A percentile compares a stretch with the other conserved stretches of the same genome.
Evolutionary conservation across 768 basidiomycete species (phyloP).

Genomic region (Naganishia randhawae): DNA sequence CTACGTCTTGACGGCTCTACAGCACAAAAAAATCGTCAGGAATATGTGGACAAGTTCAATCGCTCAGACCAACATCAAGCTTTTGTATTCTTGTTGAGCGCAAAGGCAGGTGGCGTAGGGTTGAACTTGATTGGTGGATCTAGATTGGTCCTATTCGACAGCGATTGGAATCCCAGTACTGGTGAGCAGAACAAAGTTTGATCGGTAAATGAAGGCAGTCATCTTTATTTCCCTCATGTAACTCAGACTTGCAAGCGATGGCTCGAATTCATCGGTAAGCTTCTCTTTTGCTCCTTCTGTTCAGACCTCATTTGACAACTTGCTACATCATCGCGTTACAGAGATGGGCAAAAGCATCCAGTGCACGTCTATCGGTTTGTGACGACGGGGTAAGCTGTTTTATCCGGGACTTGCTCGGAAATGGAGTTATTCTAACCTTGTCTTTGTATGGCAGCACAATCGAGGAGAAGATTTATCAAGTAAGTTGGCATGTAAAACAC

Average conservation of each 20-base stretch:
- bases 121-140: slow-evolving; percentile 72
- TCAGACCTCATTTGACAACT: not conserved
- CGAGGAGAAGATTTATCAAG: slow-evolving; percentile 59
- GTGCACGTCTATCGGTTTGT: slow-evolving; percentile 64
- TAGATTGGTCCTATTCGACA: slow-evolving; percentile 61
- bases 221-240: slow-evolving; percentile 57
- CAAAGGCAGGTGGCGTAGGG: slow-evolving; percentile 92
- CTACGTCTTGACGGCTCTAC: slow-evolving; percentile 79
- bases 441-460: slow-evolving; percentile 60
- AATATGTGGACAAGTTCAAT: slow-evolving; percentile 86
- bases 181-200: not conserved
- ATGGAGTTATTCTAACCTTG: slow-evolving; percentile 51
- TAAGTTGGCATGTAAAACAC: slow-evolving; percentile 47
- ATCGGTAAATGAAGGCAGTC: not conserved
- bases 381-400: slow-evolving; percentile 31
- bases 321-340: not conserved
- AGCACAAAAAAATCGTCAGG: slow-evolving; percentile 50
- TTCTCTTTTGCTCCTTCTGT: slow-evolving; percentile 51
- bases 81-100: slow-evolving; percentile 86
- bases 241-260: slow-evolving; percentile 84
- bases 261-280: slow-evolving; percentile 69
- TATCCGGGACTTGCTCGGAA: slow-evolving; percentile 69
- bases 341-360: slow-evolving; percentile 83
- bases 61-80: slow-evolving; percentile 64
- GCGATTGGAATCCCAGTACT: slow-evolving; percentile 51